phyloP scores from a whole-genome alignment of 2,329 filamentous ascomycete species.

The Penicillium oxalicum region DNA sequence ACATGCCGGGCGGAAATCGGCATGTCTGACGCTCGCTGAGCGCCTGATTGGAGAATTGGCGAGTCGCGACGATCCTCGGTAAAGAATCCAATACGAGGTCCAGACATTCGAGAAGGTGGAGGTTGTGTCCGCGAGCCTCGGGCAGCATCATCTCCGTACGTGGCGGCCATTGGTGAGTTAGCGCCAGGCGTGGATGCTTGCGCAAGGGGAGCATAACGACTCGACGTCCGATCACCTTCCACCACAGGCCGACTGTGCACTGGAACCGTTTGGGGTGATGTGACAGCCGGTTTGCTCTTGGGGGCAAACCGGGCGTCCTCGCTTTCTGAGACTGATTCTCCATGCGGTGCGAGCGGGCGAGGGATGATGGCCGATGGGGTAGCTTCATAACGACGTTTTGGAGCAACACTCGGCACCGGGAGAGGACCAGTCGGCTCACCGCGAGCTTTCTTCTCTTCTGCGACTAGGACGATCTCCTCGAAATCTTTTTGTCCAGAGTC shows the following conservation, averaged over 20 bases:
- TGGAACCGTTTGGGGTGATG: slow-evolving; percentile 28
- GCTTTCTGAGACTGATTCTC: slow-evolving; percentile 31
- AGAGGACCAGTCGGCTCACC: slow-evolving; percentile 41
- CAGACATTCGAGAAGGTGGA: slow-evolving; percentile 25
- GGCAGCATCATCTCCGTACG: slow-evolving; percentile 31
- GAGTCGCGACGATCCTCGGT: slow-evolving; percentile 37
- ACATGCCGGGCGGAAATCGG: slow-evolving; percentile 28
- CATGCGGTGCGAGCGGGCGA: slow-evolving; percentile 39
- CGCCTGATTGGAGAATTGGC: slow-evolving; percentile 20
- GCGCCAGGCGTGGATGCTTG: slow-evolving; percentile 31
- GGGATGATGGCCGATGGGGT: slow-evolving; percentile 39
- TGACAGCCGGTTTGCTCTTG: slow-evolving; percentile 27
- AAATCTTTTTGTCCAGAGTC: slow-evolving; percentile 42
- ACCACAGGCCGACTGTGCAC: slow-evolving; percentile 28
- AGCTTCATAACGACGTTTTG: slow-evolving; percentile 46
- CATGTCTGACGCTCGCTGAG: slow-evolving; percentile 25
- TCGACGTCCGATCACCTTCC: slow-evolving; percentile 32
- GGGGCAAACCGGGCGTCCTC: slow-evolving; percentile 27
- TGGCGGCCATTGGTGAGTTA: slow-evolving; percentile 19
- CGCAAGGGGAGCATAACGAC: slow-evolving; percentile 35
- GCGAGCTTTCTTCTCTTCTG: slow-evolving; percentile 41
- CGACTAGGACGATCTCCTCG: slow-evolving; percentile 38
- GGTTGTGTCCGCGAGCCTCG: slow-evolving; percentile 29
- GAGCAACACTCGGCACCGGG: slow-evolving; percentile 39
- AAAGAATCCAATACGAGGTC: slow-evolving; percentile 43